Evolutionary conservation across 257 asterid species (phyloP), one percentile per base, ranked within the genome.

Genomic region (Nicotiana tomentosiformis): DNA sequence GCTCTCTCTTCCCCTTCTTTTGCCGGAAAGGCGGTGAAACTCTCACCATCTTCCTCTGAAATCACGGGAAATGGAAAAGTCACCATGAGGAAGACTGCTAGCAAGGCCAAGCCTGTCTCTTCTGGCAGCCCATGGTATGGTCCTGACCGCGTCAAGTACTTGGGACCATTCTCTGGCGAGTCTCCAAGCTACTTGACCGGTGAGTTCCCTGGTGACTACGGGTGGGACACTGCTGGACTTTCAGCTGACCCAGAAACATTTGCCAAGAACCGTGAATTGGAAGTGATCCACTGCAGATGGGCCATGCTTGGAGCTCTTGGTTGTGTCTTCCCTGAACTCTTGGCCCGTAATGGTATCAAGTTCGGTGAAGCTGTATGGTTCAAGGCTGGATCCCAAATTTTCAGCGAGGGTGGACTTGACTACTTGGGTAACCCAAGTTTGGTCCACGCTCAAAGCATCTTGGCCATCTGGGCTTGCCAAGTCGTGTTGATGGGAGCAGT

Each of bases 1-100:
- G 92, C 95, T 80, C 92, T 91, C 16, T 91, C 95, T 10, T 91
- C 95, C 66, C 87, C 91, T 0, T 66, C 93, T 3, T 83, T 89
- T 15, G 89, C 90, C 56, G 93, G 92, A 4, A 88, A 86, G 84
- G 90, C 92, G 12, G 87, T 86, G 2, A 89, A 89, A 69, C 87
- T 86, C 57, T 64, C 91, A 7, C 91, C 93, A 49, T 72, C 86
- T 7, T 32, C 88, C 82, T 77, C 90, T 10, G 85, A 86, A 35
- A 16, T 82, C 81, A 29, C 77, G 11, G 86, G 90, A 62, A 82
- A 76, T 23, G 88, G 88, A 0, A 88, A 82, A 69, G 6, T 83
- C 43, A 29, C 89, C 39, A 89, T 89, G 93, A 87, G 91, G 85
- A 91, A 87, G 78, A 58, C 90, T 12, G 83, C 9, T 46, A 49